Evolutionary conservation across 78 protist genomes (phyloP), one percentile per base, ranked within the genome.

Genomic region (Speleostelium caveatum): DNA sequence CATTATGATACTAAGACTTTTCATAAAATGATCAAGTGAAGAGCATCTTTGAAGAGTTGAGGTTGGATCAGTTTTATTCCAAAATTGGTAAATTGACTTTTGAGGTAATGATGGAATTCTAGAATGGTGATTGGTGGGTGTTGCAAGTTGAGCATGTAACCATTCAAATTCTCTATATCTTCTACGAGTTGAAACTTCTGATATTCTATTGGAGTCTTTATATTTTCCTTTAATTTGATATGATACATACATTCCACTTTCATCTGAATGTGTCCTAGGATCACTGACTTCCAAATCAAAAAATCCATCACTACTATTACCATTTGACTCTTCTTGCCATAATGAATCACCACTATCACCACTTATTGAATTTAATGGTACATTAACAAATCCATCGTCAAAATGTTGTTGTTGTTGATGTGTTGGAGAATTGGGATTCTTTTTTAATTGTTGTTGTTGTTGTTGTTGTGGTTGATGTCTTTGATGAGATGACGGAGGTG

Each of bases 141-240:
- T 3, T 22, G 79, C 28, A 5, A 83, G 71, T 42, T 83, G 91
- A n/a, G 42, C 28, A 45, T 83, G 91, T 28, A 83, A 39, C 91
- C 91, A 83, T 59, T 83, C 91, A 58, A 83, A 83, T 69, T 83
- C 91, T 30, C 75, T 69, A 58, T 83, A 83, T 28, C 91, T 21
- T 65, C 91, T 69, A 32, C 91, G 30, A 8, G 79, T 45, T 28
- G 16, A 26, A 7, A 71, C 41, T 26, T 60, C 62, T 22, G 14
- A 17, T 21, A 53, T 17, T n/a, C 59, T 61, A 39, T 30, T 80
- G 1, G 65, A 63, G 22, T 80, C 91, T 26, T 69, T 83, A 28
- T 45, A 69, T 51, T 83, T 83, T n/a, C 91, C 77, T 14, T 24
- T 7, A 17, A 83, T 60, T 19, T 68, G 68, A 42, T 83, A 83